phyloP scores from a whole-genome alignment of 2,329 filamentous ascomycete species.

The Beauveria rudraprayagi region DNA sequence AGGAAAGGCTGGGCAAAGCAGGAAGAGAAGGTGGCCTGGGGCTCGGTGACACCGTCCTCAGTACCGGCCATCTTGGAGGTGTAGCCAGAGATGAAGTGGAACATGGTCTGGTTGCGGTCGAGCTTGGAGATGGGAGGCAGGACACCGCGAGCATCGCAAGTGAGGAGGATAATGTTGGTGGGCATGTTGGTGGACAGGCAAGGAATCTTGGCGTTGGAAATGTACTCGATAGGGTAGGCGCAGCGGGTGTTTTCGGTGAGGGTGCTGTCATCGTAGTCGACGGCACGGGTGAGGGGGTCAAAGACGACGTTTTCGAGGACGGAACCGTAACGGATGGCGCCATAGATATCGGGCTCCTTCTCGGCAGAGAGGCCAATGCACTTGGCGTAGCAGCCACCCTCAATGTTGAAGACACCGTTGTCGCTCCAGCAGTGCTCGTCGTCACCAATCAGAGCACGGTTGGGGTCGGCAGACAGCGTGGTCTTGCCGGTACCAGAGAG shows the following conservation, averaged over 20 bases:
- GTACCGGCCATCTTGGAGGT: slow-evolving; percentile 99
- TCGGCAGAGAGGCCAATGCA: slow-evolving; percentile 93
- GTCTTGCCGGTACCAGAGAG: slow-evolving; percentile 98
- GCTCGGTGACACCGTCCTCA: slow-evolving; percentile 93
- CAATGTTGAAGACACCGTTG: slow-evolving; percentile 96
- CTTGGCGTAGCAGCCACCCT: slow-evolving; percentile 99
- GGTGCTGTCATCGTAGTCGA: slow-evolving; percentile 92
- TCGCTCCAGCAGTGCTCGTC: slow-evolving; percentile 99
- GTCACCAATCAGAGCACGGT: slow-evolving; percentile 92
- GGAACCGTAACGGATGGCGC: slow-evolving; percentile 92
- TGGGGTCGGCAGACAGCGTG: slow-evolving; percentile 91
- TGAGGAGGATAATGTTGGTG: slow-evolving; percentile 95
- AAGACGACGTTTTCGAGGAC: slow-evolving; percentile 99
- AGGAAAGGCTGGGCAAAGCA: slow-evolving; percentile 99
- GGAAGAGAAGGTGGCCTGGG: slow-evolving; percentile 96
- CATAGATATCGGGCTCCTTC: slow-evolving; percentile 98
- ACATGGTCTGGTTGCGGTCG: slow-evolving; percentile 92
- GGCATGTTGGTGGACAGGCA: slow-evolving; percentile 84
- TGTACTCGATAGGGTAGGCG: slow-evolving; percentile 99
- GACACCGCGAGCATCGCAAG: slow-evolving; percentile 94
- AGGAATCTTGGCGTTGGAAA: slow-evolving; percentile 96
- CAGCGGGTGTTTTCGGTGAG: slow-evolving; percentile 98
- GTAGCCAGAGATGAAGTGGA: slow-evolving; percentile 99
- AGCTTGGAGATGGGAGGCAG: slow-evolving; percentile 97
- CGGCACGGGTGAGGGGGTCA: slow-evolving; percentile 76